Evolutionary conservation across 2,329 filamentous ascomycete species (phyloP), one percentile per base, ranked within the genome.

Genomic region (Fusarium sp.): DNA sequence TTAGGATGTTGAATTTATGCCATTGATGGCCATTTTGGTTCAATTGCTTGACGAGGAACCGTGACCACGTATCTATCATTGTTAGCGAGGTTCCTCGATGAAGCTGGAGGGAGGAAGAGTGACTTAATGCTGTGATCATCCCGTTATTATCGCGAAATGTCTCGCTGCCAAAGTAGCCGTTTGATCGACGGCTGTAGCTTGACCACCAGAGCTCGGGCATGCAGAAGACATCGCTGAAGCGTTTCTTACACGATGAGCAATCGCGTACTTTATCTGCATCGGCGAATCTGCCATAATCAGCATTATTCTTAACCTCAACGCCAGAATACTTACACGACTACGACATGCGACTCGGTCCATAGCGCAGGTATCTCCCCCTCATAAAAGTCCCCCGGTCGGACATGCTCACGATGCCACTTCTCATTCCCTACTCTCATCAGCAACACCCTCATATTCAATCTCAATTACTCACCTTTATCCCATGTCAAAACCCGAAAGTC

Each of bases 81-180:
- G 28, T 28, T 28, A 28, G 28, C 28, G 28, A 28, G 5, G 28
- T 28, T 28, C 28, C 28, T 28, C 28, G 28, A 28, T 28, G 28
- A 28, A 28, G 6, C 8, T 28, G 28, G 28, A 28, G 2, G 2
- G 28, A 28, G 28, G 2, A 3, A 11, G 1, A 9, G 60, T 25
- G 30, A 74, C 72, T 74, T 4, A 69, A 13, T 7, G 43, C 44
- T 1, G n/a, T 32, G 23, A 74, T 60, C 2, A 18, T 23, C 0
- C 64, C 71, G 13, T 69, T 3, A 0, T 43, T 23, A 6, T 74
- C 49, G 84, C 80, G 35, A 82, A 80, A 7, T 15, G 65, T 74
- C 23, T 80, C 78, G 52, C 77, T 79, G 2, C 83, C 83, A 67
- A 85, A 83, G 37, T 83, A 82, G 0, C 82, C 83, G n/a, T 84